These are phyloP conservation scores for Cucurbita moschata DNA, from an alignment of 306 rosid genomes.

Conservation along the genomic window DNA sequence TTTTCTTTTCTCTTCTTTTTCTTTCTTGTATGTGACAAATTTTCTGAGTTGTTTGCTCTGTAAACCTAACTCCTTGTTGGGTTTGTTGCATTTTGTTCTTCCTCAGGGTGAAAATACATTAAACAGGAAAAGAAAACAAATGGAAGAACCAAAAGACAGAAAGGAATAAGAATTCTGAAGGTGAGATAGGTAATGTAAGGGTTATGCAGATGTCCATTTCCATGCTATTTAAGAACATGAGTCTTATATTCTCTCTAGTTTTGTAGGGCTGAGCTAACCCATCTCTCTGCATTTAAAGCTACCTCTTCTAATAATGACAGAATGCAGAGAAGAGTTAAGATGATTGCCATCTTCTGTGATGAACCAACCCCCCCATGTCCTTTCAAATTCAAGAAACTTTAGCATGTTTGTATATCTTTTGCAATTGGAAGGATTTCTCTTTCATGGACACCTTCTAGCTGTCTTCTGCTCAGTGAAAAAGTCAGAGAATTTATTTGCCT, in stretches of 20 bases:
- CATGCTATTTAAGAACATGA: conserved; percentile 20
- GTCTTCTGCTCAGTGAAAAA: conserved; percentile 34
- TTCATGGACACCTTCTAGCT: conserved; percentile 67
- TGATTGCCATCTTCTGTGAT: conserved; percentile 30
- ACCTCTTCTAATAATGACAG: conserved; percentile 24
- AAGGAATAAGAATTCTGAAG: conserved; percentile 9
- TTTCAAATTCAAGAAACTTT: conserved; percentile 25
- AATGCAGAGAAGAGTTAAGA: conserved; percentile 51
- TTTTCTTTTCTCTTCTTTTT: not conserved
- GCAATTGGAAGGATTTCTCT: conserved; percentile 28
- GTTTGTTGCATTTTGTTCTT: conserved; percentile 8
- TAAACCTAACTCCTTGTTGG: conserved; percentile 18
- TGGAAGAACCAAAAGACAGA: not conserved
- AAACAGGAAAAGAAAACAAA: not conserved
- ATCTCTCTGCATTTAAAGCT: conserved; percentile 39
- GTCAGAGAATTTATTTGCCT: conserved; percentile 60
- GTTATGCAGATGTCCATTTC: conserved; percentile 18
- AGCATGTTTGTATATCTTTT: conserved; percentile 23
- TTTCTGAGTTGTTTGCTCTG: not conserved
- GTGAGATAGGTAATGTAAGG: not conserved
- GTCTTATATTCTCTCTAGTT: conserved; percentile 37
- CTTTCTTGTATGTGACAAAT: not conserved
- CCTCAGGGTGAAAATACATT: conserved; percentile 6
- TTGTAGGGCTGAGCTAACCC: conserved; percentile 22
- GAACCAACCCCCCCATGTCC: conserved; percentile 42